phyloP scores from a whole-genome alignment of 768 basidiomycete species.

The Crepidotus variabilis region DNA sequence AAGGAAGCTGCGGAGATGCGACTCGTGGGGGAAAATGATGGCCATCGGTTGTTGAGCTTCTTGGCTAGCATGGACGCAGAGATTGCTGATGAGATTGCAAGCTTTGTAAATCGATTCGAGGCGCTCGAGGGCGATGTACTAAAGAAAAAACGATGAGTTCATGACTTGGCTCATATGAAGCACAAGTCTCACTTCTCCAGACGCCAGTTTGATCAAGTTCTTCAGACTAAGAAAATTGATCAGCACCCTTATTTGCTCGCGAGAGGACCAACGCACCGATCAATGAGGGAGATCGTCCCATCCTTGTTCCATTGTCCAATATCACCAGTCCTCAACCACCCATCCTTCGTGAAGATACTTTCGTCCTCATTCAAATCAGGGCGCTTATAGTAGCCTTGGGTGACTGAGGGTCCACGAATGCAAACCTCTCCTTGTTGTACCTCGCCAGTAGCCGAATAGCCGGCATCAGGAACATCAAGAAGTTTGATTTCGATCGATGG shows the following conservation, averaged over 20 bases:
- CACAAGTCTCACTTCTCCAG: slow-evolving; percentile 59
- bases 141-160: not conserved
- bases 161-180: not conserved
- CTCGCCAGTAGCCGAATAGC: slow-evolving; percentile 70
- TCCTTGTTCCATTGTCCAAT: slow-evolving; percentile 93
- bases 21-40: slow-evolving; percentile 79
- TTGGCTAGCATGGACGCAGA: slow-evolving; percentile 76
- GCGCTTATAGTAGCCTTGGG: slow-evolving; percentile 88
- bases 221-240: slow-evolving; percentile 50
- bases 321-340: slow-evolving; percentile 94
- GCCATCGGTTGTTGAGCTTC: slow-evolving; percentile 84
- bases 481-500: slow-evolving; percentile 90
- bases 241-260: not conserved
- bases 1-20: slow-evolving; percentile 63
- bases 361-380: slow-evolving; percentile 85
- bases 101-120: slow-evolving; percentile 87
- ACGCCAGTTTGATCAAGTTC: slow-evolving; percentile 85
- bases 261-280: slow-evolving; percentile 52
- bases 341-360: slow-evolving; percentile 80
- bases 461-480: slow-evolving; percentile 77
- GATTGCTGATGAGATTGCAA: slow-evolving; percentile 72
- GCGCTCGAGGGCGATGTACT: slow-evolving; percentile 91
- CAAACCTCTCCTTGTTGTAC: slow-evolving; percentile 86
- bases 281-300: slow-evolving; percentile 86
- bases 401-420: slow-evolving; percentile 84